Evolutionary conservation across 257 asterid species (phyloP).

Genomic region (Craterostigma plantagineum): DNA sequence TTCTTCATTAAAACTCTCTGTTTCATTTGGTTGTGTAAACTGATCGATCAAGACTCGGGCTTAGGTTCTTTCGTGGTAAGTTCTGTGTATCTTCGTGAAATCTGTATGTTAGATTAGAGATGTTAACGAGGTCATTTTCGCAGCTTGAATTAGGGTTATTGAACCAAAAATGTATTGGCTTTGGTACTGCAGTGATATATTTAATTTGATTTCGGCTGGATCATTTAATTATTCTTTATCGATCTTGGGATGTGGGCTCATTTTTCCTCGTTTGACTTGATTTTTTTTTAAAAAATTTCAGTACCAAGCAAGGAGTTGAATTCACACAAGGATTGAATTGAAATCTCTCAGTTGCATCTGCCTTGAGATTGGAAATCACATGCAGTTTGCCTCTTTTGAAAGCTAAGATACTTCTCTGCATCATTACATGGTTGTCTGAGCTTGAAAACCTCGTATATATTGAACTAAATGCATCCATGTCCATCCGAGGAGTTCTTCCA

Average conservation of each 20-base stretch:
- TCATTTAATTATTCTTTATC: not conserved
- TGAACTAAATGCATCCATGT: constrained; percentile 17
- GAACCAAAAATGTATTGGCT: no score
- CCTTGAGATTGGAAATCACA: not conserved
- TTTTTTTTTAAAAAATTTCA: constrained; percentile 1
- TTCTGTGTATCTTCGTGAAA: no score
- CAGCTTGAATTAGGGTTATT: no score
- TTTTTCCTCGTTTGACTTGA: constrained; percentile 8
- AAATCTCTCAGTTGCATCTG: no score
- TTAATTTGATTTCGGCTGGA: no score
- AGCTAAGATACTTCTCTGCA: no score
- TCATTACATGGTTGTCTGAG: constrained; percentile 15
- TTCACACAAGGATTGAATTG: no score
- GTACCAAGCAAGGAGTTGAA: no score
- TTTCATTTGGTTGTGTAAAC: constrained; percentile 13
- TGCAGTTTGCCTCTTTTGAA: no score
- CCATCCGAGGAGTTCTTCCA: constrained; percentile 10
- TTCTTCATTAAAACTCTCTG: constrained; percentile 24
- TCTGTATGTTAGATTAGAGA: no score
- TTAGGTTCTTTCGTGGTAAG: constrained; percentile 8
- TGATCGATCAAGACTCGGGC: constrained; percentile 30
- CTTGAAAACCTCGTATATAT: constrained; percentile 13
- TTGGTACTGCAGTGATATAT: not conserved
- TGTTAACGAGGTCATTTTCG: not conserved
- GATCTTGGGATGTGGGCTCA: constrained; percentile 12